These are phyloP conservation scores for Hirsutella minnesotensis DNA, from an alignment of 2,329 filamentous ascomycete species.

Conservation along the genomic window DNA sequence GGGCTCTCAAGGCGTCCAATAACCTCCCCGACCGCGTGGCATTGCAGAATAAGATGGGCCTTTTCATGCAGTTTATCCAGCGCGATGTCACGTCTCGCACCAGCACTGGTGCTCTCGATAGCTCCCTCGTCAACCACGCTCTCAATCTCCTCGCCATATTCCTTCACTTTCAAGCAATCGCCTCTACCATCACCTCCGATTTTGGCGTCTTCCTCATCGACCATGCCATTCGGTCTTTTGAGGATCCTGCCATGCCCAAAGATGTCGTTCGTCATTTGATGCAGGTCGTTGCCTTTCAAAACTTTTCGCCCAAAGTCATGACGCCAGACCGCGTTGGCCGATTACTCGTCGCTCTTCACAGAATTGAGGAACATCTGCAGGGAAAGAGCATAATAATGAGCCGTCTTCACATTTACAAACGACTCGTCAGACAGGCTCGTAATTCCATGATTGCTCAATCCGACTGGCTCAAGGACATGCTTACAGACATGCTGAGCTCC, in stretches of 20 bases:
- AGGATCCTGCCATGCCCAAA: conserved; percentile 59
- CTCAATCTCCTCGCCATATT: conserved; percentile 68
- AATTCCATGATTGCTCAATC: conserved; percentile 57
- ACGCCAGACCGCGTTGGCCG: conserved; percentile 57
- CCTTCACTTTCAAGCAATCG: conserved; percentile 61
- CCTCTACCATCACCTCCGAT: conserved; percentile 59
- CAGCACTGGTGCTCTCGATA: conserved; percentile 44
- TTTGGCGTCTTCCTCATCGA: conserved; percentile 75
- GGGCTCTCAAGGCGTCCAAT: conserved; percentile 68
- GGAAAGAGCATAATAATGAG: conserved; percentile 74
- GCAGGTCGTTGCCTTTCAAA: conserved; percentile 69
- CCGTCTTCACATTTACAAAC: conserved; percentile 67
- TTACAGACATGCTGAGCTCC: conserved; percentile 70
- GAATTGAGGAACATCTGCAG: conserved; percentile 59
- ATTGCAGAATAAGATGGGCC: conserved; percentile 61
- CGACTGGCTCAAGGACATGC: conserved; percentile 73
- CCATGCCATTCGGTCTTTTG: conserved; percentile 61
- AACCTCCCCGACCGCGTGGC: conserved; percentile 65
- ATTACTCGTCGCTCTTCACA: conserved; percentile 58
- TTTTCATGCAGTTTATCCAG: conserved; percentile 72
- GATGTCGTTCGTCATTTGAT: conserved; percentile 68
- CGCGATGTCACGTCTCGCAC: conserved; percentile 61
- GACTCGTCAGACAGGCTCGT: conserved; percentile 60
- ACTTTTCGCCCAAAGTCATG: conserved; percentile 65
- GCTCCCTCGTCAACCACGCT: conserved; percentile 63